Percentiles rank a stretch among this genome's conserved stretches.
These are phyloP conservation scores for Amniculicola lignicola DNA, from an alignment of 495 filamentous ascomycete species.

Conservation along the genomic window DNA sequence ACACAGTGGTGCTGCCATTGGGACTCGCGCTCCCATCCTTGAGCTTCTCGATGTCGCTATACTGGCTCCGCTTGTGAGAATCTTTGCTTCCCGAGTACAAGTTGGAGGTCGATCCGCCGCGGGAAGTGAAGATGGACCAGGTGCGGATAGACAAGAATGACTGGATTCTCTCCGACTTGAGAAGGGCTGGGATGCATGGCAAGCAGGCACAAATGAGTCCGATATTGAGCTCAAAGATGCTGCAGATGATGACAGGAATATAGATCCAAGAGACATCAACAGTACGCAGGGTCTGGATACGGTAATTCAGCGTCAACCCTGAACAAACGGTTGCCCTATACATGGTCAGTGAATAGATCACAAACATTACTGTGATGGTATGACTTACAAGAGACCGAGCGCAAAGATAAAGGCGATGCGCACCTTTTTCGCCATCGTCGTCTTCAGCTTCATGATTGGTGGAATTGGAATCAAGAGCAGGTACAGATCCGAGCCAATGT, in stretches of 20 bases:
- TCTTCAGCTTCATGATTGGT: background rate
- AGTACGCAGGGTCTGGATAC: background rate
- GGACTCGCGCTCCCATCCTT: background rate
- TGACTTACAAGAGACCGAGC: conserved; percentile 8
- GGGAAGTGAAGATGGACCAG: conserved; percentile 5
- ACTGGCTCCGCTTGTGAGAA: conserved; percentile 1
- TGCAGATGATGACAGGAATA: background rate
- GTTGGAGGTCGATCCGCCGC: background rate
- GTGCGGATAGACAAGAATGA: conserved; percentile 1
- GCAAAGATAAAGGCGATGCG: conserved; percentile 5
- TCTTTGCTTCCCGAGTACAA: background rate
- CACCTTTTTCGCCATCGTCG: background rate
- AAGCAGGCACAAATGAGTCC: conserved; percentile 6
- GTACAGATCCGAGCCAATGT: conserved; percentile 11
- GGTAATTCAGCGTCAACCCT: conserved; percentile 3
- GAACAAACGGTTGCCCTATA: conserved; percentile 3
- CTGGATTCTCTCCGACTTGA: conserved; percentile 5
- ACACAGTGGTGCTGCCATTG: too few relatives aligned
- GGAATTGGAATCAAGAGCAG: conserved; percentile 12
- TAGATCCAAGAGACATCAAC: conserved; percentile 3
- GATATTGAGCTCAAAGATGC: conserved; percentile 10
- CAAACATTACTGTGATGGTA: background rate
- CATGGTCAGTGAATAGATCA: background rate
- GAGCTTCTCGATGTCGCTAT: conserved; percentile 3
- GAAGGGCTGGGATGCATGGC: background rate